Evolutionary conservation across 306 rosid species (phyloP).

Genomic region (Cucumis sativus): Cucumber_9930_V3 NC_026659.2:4309501-4310000

Average conservation of each 20-base stretch:
- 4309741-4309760: slow-evolving; percentile 73
- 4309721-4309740: slow-evolving; percentile 70
- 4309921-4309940: not conserved
- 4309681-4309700: slow-evolving; percentile 60
- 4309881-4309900: not conserved
- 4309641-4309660: slow-evolving; percentile 86
- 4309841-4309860: slow-evolving; percentile 2
- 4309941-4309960: not conserved
- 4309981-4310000: not conserved
- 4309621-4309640: slow-evolving; percentile 80
- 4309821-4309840: not conserved
- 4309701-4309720: slow-evolving; percentile 82
- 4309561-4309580: slow-evolving; percentile 77
- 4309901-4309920: not conserved
- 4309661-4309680: slow-evolving; percentile 69
- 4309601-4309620: slow-evolving; percentile 64
- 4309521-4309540: slow-evolving; percentile 78
- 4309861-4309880: not conserved
- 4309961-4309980: not conserved
- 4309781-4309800: slow-evolving; percentile 39
- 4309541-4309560: slow-evolving; percentile 34
- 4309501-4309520: slow-evolving; percentile 82
- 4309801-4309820: slow-evolving; percentile 24
- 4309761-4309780: slow-evolving; percentile 61
- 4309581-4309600: slow-evolving; percentile 97